These are phyloP conservation scores for Epichloe scottii DNA, from an alignment of 2,329 filamentous ascomycete genomes.

Conservation along the genomic window DNA sequence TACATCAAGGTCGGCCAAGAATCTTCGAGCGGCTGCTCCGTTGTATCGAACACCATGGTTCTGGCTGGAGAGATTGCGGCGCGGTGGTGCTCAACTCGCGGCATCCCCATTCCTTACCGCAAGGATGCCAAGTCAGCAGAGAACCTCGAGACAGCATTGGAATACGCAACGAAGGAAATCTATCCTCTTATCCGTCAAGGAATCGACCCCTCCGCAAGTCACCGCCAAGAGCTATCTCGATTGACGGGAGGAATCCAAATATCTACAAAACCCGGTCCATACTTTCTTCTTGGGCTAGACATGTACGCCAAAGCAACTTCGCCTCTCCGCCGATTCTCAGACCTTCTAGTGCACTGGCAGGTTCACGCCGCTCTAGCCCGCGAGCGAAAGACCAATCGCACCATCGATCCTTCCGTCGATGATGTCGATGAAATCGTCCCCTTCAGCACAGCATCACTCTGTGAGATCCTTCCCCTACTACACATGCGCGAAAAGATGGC, in stretches of 20 bases:
- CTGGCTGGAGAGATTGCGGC: slow-evolving; percentile 50
- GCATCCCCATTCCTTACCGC: slow-evolving; percentile 48
- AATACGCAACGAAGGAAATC: slow-evolving; percentile 21
- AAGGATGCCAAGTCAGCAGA: slow-evolving; percentile 29
- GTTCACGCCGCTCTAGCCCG: slow-evolving; percentile 44
- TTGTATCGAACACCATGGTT: slow-evolving; percentile 39
- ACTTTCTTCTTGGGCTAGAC: slow-evolving; percentile 44
- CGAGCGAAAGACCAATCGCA: slow-evolving; percentile 23
- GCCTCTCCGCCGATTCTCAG: slow-evolving; percentile 51
- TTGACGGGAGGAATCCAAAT: slow-evolving; percentile 38
- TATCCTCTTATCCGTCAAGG: slow-evolving; percentile 21
- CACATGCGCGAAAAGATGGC: slow-evolving; percentile 40
- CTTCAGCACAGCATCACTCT: slow-evolving; percentile 29
- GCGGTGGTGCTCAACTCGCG: slow-evolving; percentile 44
- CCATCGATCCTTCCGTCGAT: slow-evolving; percentile 15
- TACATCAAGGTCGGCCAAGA: slow-evolving; percentile 30
- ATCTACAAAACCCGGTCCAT: slow-evolving; percentile 38
- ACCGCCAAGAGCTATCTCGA: slow-evolving; percentile 16
- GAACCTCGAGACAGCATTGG: slow-evolving; percentile 25
- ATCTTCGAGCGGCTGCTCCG: slow-evolving; percentile 18
- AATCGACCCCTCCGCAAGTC: slow-evolving; percentile 20
- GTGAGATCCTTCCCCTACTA: slow-evolving; percentile 35
- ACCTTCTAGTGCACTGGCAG: slow-evolving; percentile 55
- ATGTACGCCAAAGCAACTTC: slow-evolving; percentile 53
- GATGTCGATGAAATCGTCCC: slow-evolving; percentile 29